Evolutionary conservation across 805 yeast species (phyloP), one percentile per base, ranked within the genome.

Genomic region (Metschnikowia henanensis): DNA sequence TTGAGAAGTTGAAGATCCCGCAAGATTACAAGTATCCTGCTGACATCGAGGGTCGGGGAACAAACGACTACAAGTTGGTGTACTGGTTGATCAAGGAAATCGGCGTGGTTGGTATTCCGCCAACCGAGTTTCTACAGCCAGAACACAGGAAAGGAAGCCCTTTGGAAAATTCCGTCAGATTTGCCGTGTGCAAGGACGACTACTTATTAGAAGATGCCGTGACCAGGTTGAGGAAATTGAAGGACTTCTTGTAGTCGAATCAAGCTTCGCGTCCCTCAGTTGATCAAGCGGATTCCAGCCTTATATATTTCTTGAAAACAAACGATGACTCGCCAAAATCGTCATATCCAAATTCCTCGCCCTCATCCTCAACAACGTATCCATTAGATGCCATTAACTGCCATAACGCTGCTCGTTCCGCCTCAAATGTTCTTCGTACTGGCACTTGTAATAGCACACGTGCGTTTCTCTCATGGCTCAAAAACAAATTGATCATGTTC

Each of bases 91-190:
- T 90, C 58, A 83, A 81, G 60, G 96, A 90, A 61, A 64, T 92
- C 45, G 99, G 99, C 9, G 95, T 94, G 31, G 98, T 94, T 17
- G 85, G 96, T 4, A 94, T 94, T 51, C 99, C 99, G 9, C 98
- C 98, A 22, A 85, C 96, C n/a, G 98, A 92, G 65, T 94, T 94
- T 59, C 81, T 87, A 57, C 76, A 82, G 34, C 77, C 81, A 8
- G 81, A 79, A 47, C 81, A 85, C 52, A 64, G 72, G 54, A 47
- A 49, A 17, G 90, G 86, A 25, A 72, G 78, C 43, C 80, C 83
- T 15, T 90, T 92, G 43, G 96, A 91, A 60, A 83, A 87, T 55
- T 79, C 89, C 60, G 71, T 94, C 49, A 81, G 99, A 60, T 91
- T 94, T 64, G 98, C 99, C 13, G 95, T 94, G 16, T 94, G 99